Evolutionary conservation across 2,329 filamentous ascomycete species (phyloP).

Genomic region (Lachnellula willkommii): DNA sequence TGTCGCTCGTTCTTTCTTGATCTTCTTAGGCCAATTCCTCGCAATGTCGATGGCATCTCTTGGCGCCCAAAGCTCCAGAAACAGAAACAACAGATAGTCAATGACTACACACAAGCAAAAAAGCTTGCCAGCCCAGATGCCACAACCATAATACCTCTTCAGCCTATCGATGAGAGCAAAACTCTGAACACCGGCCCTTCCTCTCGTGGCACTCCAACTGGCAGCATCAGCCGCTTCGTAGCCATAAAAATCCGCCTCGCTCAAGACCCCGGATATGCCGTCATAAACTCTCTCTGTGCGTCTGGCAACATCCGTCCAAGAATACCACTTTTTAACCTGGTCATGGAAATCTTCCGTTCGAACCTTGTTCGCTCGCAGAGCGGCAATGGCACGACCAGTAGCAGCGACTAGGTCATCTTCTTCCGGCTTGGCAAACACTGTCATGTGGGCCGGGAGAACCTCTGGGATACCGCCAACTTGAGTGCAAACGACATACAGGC

Average conservation of each 20-base stretch:
- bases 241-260: constrained; percentile 83
- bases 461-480: constrained; percentile 96
- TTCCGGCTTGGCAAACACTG: constrained; percentile 91
- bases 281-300: constrained; percentile 94
- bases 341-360: constrained; percentile 93
- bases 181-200: constrained; percentile 66
- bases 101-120: constrained; percentile 93
- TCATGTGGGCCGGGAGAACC: constrained; percentile 94
- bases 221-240: constrained; percentile 59
- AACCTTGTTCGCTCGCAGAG: constrained; percentile 78
- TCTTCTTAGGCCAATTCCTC: constrained; percentile 84
- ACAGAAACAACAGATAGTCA: constrained; percentile 85
- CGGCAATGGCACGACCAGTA: constrained; percentile 82
- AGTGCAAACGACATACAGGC: constrained; percentile 93
- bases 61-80: constrained; percentile 83
- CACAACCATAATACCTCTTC: constrained; percentile 96
- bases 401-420: constrained; percentile 91
- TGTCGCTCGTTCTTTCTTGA: constrained; percentile 8
- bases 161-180: constrained; percentile 91
- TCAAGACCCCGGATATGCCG: constrained; percentile 81
- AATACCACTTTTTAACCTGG: constrained; percentile 97
- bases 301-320: constrained; percentile 91
- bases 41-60: constrained; percentile 82
- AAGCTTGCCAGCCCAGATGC: constrained; percentile 95
- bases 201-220: constrained; percentile 65